phyloP scores from a whole-genome alignment of 371 early-diverging fungal species.

The Mucor racemosus region DNA sequence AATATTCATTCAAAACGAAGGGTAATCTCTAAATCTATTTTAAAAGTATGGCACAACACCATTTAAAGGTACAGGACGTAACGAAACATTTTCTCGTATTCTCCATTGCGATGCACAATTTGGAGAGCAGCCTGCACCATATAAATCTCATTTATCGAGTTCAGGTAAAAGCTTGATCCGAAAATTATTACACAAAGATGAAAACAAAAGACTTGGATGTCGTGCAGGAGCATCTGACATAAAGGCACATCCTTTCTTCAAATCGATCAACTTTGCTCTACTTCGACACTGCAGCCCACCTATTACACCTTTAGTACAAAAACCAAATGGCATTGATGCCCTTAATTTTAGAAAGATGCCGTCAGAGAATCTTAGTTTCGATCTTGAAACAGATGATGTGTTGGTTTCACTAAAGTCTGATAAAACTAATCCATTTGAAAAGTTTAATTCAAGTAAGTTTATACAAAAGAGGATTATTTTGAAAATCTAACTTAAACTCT shows the following conservation, averaged over 20 bases:
- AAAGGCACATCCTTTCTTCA: conserved; percentile 91
- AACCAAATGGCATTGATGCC: conserved; percentile 61
- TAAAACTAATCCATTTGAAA: conserved; percentile 33
- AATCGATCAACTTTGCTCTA: conserved; percentile 88
- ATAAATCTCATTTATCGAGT: conserved; percentile 38
- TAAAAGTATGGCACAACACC: conserved; percentile 86
- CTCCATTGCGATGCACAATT: conserved; percentile 79
- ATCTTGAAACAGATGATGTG: conserved; percentile 33
- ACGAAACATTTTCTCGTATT: conserved; percentile 85
- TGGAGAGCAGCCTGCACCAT: conserved; percentile 57
- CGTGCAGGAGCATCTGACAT: conserved; percentile 93
- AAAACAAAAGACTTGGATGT: conserved; percentile 80
- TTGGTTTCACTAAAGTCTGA: conserved; percentile 26
- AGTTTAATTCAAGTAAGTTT: conserved; percentile 36
- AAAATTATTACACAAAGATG: conserved; percentile 85
- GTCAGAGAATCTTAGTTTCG: conserved; percentile 22
- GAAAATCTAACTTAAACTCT: neutral
- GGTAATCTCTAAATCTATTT: too few relatives aligned
- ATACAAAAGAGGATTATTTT: neutral
- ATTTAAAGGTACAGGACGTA: conserved; percentile 87
- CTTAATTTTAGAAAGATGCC: conserved; percentile 68
- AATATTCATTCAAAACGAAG: too few relatives aligned
- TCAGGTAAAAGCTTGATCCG: conserved; percentile 74
- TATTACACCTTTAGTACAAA: conserved; percentile 74
- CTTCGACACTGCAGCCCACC: conserved; percentile 86